These are phyloP conservation scores for Paramecium caudatum DNA, from an alignment of 73 alveolate species.

Conservation along the genomic window DNA sequence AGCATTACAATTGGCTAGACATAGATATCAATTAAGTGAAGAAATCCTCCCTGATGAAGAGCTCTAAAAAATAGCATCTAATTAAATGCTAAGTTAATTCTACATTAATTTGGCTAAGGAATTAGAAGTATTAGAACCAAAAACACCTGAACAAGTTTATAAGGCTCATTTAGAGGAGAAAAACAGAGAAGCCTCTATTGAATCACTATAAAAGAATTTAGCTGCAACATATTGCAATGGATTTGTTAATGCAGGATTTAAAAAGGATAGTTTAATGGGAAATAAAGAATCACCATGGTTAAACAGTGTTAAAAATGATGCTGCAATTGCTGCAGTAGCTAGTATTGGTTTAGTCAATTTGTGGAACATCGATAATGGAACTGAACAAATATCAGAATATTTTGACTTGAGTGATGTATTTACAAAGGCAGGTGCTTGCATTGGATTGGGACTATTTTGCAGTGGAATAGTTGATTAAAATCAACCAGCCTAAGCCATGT, in stretches of 20 bases:
- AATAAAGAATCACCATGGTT: conserved; percentile 91
- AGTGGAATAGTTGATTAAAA: conserved; percentile 93
- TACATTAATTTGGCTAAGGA: conserved; percentile 94
- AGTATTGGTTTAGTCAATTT: conserved; percentile 67
- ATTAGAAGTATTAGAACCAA: conserved; percentile 98
- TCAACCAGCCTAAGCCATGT: conserved; percentile 92
- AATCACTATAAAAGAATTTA: conserved; percentile 90
- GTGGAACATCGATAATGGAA: conserved; percentile 98
- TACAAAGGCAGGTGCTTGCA: conserved; percentile 91
- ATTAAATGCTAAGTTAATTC: conserved; percentile 88
- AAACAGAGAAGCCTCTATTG: conserved; percentile 79
- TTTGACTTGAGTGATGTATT: conserved; percentile 83
- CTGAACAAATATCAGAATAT: conserved; percentile 91
- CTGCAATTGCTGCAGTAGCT: conserved; percentile 92
- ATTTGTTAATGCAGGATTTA: conserved; percentile 99
- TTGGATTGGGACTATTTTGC: conserved; percentile 93
- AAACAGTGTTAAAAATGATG: conserved; percentile 91
- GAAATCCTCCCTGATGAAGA: conserved; percentile 83
- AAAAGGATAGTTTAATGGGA: conserved; percentile 94
- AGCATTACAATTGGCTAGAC: conserved; percentile 94
- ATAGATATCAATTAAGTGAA: conserved; percentile 85
- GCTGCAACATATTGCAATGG: conserved; percentile 98
- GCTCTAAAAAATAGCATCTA: conserved; percentile 88
- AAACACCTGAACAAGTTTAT: conserved; percentile 98
- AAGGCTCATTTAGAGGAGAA: conserved; percentile 98